Base-by-base conservation (phyloP, 2,329 filamentous ascomycete species). In the Ophiosphaerella narmari region DNA sequence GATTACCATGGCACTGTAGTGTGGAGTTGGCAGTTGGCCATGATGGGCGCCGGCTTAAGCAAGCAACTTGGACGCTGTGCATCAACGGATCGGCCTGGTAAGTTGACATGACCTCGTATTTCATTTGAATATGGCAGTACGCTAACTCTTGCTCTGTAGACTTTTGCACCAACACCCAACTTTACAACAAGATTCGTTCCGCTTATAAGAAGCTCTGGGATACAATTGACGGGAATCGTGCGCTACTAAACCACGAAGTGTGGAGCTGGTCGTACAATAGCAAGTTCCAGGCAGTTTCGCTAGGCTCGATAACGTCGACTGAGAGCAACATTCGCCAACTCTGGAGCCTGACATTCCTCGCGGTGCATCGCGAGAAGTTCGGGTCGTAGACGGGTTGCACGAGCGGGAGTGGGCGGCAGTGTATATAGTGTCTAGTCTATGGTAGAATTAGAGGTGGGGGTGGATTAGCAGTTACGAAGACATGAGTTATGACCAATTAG, bases 1-100 rank as follows among this genome's bases (percentile, higher is more conserved):
- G 82, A 80, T 0, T 88, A 85, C 56, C 84, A 87, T 48, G 85
- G 84, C 0, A 85, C 84, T 0, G 84, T 88, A 0, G 75, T 88
- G 1, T 87, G 84, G 85, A 79, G 78, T 38, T 88, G 84, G 83
- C 84, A 83, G 46, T 71, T 87, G 4, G 79, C 83, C 0, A 85
- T 87, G 78, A 85, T 87, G 80, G 84, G 81, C 0, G 78, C 78
- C 8, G 85, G 85, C 0, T 67, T 88, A 0, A 79, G 84, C 48
- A 68, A 77, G 2, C 85, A 87, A 57, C 74, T 87, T 5, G 76
- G 63, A 1, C 75, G 84, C 2, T 88, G 83, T 63, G 59, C 67
- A 8, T 42, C 39, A 2, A 45, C 63, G 7, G 43, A 43, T 36
- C 39, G 39, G 5, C 59, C 61, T 14, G 58, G 48, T 36, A 43